Evolutionary conservation across 2,329 filamentous ascomycete species (phyloP).

Genomic region (Capronia epimyces): DNA sequence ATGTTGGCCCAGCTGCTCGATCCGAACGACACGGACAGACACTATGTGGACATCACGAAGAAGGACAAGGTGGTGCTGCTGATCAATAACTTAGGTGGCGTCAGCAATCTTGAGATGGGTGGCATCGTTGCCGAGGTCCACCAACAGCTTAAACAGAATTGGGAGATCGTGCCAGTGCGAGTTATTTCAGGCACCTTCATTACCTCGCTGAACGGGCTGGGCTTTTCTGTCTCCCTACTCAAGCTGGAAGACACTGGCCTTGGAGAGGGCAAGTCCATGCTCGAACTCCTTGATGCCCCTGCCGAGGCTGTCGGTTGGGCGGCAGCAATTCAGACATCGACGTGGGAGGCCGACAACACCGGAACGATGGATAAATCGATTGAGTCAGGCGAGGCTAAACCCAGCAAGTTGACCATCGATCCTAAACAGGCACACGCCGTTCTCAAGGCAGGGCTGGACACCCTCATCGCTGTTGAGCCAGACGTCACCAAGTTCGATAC

Average conservation of each 20-base stretch:
- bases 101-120: constrained; percentile 61
- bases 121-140: constrained; percentile 64
- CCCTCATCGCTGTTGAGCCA: constrained; percentile 58
- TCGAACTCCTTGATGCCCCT: constrained; percentile 63
- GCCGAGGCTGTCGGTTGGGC: constrained; percentile 64
- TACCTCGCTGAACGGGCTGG: constrained; percentile 65
- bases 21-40: constrained; percentile 57
- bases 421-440: constrained; percentile 47
- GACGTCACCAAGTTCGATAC: constrained; percentile 66
- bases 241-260: constrained; percentile 57
- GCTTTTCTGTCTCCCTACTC: constrained; percentile 64
- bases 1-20: constrained; percentile 64
- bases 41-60: constrained; percentile 54
- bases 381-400: constrained; percentile 42
- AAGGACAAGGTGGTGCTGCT: constrained; percentile 58
- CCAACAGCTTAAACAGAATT: constrained; percentile 53
- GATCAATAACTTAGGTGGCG: constrained; percentile 65
- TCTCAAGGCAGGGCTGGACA: constrained; percentile 52
- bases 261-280: constrained; percentile 49
- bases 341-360: constrained; percentile 51
- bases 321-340: constrained; percentile 53
- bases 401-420: constrained; percentile 53
- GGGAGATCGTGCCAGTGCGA: constrained; percentile 56
- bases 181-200: constrained; percentile 64
- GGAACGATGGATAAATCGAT: constrained; percentile 37